Percentiles rank a stretch among this genome's conserved stretches.
Conservation (phyloP, 768 basidiomycete species). For the Lenzites betulinus region DNA sequence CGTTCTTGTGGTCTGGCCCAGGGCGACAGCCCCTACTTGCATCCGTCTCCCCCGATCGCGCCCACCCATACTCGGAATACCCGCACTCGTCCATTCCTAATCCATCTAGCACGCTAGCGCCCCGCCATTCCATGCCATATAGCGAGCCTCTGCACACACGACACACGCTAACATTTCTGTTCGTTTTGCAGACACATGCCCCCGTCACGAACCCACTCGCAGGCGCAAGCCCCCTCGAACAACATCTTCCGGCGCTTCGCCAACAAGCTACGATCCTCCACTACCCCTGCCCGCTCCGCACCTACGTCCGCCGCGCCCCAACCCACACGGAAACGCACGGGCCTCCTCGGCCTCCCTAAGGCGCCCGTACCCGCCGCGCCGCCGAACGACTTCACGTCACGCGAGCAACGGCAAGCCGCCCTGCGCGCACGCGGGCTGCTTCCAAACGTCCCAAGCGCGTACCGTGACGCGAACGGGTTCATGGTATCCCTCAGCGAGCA, state of each 20-base stretch:
- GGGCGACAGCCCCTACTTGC: background rate
- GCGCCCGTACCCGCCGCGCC: conserved; percentile 15
- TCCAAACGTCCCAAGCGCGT: background rate
- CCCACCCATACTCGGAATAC: conserved; percentile 3
- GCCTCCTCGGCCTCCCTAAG: conserved; percentile 17
- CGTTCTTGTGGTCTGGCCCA: background rate
- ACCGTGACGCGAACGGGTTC: conserved; percentile 19
- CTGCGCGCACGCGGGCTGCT: conserved; percentile 22
- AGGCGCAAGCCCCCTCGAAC: background rate
- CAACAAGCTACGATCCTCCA: conserved; percentile 16
- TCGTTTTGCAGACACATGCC: conserved; percentile 5
- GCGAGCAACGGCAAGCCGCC: conserved; percentile 24
- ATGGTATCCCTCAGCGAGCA: conserved; percentile 26
- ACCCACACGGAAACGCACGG: conserved; percentile 7
- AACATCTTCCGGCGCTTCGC: conserved; percentile 20
- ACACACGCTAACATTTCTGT: background rate
- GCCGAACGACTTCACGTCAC: conserved; percentile 21
- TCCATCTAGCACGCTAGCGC: background rate
- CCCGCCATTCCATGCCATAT: background rate
- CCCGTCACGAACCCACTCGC: background rate
- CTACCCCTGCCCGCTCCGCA: background rate
- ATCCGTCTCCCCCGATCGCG: conserved; percentile 8
- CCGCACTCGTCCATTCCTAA: background rate
- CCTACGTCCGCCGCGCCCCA: background rate
- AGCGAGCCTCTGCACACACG: background rate